Conservation (phyloP, 2,329 filamentous ascomycete species). For the Hymenoscyphus salicellus region DNA sequence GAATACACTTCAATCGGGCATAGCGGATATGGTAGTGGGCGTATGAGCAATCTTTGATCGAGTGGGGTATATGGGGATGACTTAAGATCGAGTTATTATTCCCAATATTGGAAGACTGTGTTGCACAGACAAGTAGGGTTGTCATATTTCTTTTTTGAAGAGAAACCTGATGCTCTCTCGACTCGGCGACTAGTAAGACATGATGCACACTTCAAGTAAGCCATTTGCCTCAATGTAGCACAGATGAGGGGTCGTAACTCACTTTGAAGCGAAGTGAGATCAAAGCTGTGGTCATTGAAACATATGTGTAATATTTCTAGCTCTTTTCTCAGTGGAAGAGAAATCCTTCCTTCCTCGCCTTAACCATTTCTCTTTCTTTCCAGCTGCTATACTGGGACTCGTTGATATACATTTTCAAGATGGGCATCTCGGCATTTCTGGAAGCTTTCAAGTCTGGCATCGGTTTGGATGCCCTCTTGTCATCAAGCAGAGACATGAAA, state of each 20-base stretch:
- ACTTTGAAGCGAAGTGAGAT: neutral
- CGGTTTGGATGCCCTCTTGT: constrained; percentile 44
- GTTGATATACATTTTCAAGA: neutral
- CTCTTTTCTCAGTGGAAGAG: neutral
- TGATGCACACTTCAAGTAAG: neutral
- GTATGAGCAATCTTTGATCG: neutral
- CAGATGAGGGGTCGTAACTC: neutral
- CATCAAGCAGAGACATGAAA: constrained; percentile 49
- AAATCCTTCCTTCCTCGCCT: neutral
- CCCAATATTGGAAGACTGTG: neutral
- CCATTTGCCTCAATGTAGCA: neutral
- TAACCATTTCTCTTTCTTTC: neutral
- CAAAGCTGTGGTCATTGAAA: neutral
- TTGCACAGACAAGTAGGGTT: neutral
- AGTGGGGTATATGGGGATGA: neutral
- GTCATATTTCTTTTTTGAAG: neutral
- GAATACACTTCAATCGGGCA: no score
- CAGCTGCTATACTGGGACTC: neutral
- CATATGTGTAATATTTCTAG: neutral
- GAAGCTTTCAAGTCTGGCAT: neutral
- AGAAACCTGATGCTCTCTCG: neutral
- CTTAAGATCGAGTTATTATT: neutral
- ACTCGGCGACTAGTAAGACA: neutral
- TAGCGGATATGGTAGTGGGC: no score
- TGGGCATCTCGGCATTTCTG: neutral